Evolutionary conservation across 306 rosid species (phyloP).

Genomic region (Mimosa pudica): DNA sequence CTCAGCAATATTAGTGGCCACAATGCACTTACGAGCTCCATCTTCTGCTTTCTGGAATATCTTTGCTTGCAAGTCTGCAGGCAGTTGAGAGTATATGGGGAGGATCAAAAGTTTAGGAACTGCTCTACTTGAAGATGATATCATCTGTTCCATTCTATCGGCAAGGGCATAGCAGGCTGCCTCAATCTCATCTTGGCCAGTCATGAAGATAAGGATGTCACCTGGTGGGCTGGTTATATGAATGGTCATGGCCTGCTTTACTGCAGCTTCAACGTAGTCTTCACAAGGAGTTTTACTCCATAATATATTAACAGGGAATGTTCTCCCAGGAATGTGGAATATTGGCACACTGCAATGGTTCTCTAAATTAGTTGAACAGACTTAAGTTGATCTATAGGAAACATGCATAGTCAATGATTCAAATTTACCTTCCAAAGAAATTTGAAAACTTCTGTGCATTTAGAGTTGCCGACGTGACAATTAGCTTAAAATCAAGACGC

Average conservation of each 20-base stretch:
- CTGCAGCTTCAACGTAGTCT: slow-evolving; percentile 97
- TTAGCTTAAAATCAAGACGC: slow-evolving; percentile 95
- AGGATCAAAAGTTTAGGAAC: slow-evolving; percentile 92
- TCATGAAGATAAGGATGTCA: slow-evolving; percentile 97
- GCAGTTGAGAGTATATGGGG: slow-evolving; percentile 96
- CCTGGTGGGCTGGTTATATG: slow-evolving; percentile 96
- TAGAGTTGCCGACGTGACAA: slow-evolving; percentile 95
- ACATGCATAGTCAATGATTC: slow-evolving; percentile 1
- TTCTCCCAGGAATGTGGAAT: slow-evolving; percentile 93
- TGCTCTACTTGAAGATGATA: slow-evolving; percentile 65
- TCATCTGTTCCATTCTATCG: slow-evolving; percentile 88
- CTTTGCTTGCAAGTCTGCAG: slow-evolving; percentile 98
- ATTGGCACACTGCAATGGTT: slow-evolving; percentile 78
- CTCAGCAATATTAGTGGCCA: slow-evolving; percentile 97
- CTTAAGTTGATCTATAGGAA: slow-evolving; percentile 23
- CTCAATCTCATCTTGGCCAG: slow-evolving; percentile 99
- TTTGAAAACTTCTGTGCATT: slow-evolving; percentile 90
- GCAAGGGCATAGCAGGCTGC: slow-evolving; percentile 96
- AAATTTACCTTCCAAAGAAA: slow-evolving; percentile 91
- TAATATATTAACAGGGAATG: slow-evolving; percentile 86
- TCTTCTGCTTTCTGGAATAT: slow-evolving; percentile 95
- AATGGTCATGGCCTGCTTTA: slow-evolving; percentile 97
- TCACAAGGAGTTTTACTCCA: slow-evolving; percentile 94
- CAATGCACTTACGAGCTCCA: slow-evolving; percentile 95
- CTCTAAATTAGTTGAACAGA: slow-evolving; percentile 29